Evolutionary conservation across 169 alveolate species (phyloP).

Genomic region (Eimeria zaria): DNA sequence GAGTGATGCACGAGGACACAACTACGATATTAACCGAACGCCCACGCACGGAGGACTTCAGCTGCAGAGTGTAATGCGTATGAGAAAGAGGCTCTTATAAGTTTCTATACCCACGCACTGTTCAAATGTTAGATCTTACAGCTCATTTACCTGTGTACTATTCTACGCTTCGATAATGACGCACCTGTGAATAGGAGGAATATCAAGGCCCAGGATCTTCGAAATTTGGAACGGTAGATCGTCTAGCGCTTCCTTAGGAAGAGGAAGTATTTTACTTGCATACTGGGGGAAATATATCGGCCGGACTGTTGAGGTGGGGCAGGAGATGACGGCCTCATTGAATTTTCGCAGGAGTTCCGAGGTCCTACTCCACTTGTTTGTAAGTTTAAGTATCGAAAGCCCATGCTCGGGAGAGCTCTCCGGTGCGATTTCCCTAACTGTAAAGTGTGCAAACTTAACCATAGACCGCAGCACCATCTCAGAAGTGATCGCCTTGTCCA

Average conservation of each 20-base stretch:
- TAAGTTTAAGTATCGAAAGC: constrained; percentile 6
- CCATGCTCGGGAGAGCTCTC: constrained; percentile 37
- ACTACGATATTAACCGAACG: neutral
- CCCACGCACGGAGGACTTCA: neutral
- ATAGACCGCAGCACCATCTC: constrained; percentile 50
- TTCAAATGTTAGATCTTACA: neutral
- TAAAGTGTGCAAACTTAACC: constrained; percentile 60
- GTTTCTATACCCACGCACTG: neutral
- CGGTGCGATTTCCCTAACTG: constrained; percentile 41
- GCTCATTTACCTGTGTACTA: neutral
- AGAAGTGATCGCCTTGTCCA: constrained; percentile 10
- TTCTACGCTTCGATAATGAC: neutral
- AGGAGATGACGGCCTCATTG: constrained; percentile 43
- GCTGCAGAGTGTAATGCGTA: neutral
- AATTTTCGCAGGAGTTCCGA: constrained; percentile 29
- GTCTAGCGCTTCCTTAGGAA: constrained; percentile 2
- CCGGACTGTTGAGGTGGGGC: constrained; percentile 38
- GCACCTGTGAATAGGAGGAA: constrained; percentile 45
- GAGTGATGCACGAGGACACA: neutral
- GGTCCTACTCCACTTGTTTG: constrained; percentile 53
- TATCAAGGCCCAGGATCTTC: neutral
- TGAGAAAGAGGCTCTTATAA: neutral
- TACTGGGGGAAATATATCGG: constrained; percentile 39
- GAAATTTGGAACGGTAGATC: constrained; percentile 22
- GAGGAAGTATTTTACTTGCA: constrained; percentile 12